Conservation (phyloP, 495 filamentous ascomycete genomes). For the Jackrogersella multiformis region DNA sequence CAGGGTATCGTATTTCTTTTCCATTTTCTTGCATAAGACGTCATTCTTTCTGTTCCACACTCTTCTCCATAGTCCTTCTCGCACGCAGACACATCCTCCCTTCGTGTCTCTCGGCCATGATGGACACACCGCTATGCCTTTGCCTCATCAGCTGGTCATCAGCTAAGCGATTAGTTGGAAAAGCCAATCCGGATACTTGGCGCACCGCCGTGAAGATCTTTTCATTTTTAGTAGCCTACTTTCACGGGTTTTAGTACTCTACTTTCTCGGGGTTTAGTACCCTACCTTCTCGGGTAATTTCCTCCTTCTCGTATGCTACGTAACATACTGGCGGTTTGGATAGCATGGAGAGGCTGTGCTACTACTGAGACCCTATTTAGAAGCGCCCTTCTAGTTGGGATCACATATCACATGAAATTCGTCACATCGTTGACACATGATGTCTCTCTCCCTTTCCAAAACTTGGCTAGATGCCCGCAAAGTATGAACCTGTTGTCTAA, state of each 20-base stretch:
- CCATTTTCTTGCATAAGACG: conserved; percentile 28
- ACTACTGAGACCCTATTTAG: conserved; percentile 5
- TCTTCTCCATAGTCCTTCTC: background rate
- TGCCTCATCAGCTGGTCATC: conserved; percentile 10
- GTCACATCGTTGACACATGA: conserved; percentile 40
- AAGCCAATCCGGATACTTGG: conserved; percentile 13
- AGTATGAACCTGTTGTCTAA: conserved; percentile 16
- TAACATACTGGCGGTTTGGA: background rate
- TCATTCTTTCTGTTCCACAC: conserved; percentile 36
- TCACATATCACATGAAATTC: conserved; percentile 40
- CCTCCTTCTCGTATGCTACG: background rate
- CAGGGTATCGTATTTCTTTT: background rate
- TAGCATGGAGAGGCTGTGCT: conserved; percentile 27
- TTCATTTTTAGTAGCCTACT: background rate
- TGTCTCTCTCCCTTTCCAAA: conserved; percentile 21
- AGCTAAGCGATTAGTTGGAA: background rate
- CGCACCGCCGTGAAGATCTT: conserved; percentile 3
- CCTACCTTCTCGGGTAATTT: background rate
- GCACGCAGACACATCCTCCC: background rate
- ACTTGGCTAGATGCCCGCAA: conserved; percentile 3
- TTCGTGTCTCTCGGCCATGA: conserved; percentile 18
- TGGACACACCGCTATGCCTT: conserved; percentile 5
- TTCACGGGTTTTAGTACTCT: too few relatives aligned
- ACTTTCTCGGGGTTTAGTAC: conserved; percentile 1
- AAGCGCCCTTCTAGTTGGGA: conserved; percentile 15